Conservation (phyloP, 495 filamentous ascomycete genomes). For the Penicillium paradoxum region DNA sequence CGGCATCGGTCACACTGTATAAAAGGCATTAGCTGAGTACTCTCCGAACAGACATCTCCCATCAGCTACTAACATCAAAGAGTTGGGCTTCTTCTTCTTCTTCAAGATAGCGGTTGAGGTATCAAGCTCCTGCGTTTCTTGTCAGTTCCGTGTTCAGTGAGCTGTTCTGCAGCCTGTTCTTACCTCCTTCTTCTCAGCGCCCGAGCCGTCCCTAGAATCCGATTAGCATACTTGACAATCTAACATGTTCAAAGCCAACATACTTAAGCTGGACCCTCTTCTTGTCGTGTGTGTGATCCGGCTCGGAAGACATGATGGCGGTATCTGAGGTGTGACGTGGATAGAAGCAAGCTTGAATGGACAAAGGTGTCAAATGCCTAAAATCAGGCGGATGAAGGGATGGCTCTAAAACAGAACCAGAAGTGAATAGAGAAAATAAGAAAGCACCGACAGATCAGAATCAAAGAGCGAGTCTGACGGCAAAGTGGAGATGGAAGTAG, state of each 20-base stretch:
- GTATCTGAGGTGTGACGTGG: slow-evolving; percentile 23
- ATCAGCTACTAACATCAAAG: slow-evolving; percentile 70
- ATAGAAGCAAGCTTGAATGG: slow-evolving; percentile 21
- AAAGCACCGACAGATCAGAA: slow-evolving; percentile 18
- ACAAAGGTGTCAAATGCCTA: slow-evolving; percentile 17
- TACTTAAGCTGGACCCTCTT: slow-evolving; percentile 91
- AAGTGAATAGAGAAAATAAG: slow-evolving; percentile 13
- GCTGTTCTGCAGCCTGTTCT: slow-evolving; percentile 22
- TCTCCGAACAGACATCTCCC: not conserved
- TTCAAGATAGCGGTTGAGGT: slow-evolving; percentile 97
- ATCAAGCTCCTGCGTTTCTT: slow-evolving; percentile 65
- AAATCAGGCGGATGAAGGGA: slow-evolving; percentile 8
- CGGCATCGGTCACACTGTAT: slow-evolving; percentile 87
- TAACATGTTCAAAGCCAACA: slow-evolving; percentile 26
- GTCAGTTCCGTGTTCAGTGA: slow-evolving; percentile 24
- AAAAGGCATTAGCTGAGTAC: slow-evolving; percentile 32
- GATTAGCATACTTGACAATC: slow-evolving; percentile 32
- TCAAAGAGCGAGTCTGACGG: slow-evolving; percentile 17
- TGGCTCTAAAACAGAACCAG: not conserved
- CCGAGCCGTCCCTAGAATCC: slow-evolving; percentile 72
- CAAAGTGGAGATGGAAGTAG: slow-evolving; percentile 18
- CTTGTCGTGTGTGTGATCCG: slow-evolving; percentile 68
- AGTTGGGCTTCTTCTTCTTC: slow-evolving; percentile 99
- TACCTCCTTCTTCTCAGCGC: slow-evolving; percentile 82
- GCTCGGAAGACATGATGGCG: slow-evolving; percentile 47